Percentiles rank a stretch among this genome's conserved stretches.
Evolutionary conservation across 2,329 filamentous ascomycete genomes (phyloP).

Genomic region (Neoarthrinium moseri): DNA sequence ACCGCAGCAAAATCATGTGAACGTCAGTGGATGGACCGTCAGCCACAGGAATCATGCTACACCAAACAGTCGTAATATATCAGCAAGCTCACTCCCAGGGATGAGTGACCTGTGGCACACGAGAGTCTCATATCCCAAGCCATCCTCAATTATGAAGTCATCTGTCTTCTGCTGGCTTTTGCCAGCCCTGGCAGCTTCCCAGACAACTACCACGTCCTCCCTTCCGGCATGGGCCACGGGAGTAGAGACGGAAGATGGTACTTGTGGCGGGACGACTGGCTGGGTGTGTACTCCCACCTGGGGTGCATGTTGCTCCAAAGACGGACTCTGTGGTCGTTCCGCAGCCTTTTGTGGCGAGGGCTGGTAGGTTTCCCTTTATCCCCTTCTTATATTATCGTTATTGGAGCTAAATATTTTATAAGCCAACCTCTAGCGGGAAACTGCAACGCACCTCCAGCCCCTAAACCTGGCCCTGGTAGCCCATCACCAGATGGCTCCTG

Average conservation of each 20-base stretch:
- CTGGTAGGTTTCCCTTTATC: background rate
- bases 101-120: background rate
- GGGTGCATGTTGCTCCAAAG: slow-evolving; percentile 2
- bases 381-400: background rate
- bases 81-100: background rate
- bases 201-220: slow-evolving; percentile 3
- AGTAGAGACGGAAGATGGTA: slow-evolving; percentile 4
- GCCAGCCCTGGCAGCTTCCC: background rate
- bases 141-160: background rate
- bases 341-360: background rate
- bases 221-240: slow-evolving; percentile 2
- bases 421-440: slow-evolving; percentile 3
- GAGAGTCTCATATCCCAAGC: background rate
- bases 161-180: slow-evolving; percentile 1
- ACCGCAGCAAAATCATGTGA: too few species aligned
- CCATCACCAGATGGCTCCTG: slow-evolving; percentile 5
- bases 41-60: background rate
- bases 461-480: background rate
- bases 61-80: background rate
- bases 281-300: slow-evolving; percentile 2
- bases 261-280: background rate
- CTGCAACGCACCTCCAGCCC: background rate
- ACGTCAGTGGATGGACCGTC: background rate
- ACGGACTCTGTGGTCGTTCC: slow-evolving; percentile 1
- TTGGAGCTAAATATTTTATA: background rate